Evolutionary conservation across 208 protist species (phyloP).

Genomic region (Angomonas deanei): DNA sequence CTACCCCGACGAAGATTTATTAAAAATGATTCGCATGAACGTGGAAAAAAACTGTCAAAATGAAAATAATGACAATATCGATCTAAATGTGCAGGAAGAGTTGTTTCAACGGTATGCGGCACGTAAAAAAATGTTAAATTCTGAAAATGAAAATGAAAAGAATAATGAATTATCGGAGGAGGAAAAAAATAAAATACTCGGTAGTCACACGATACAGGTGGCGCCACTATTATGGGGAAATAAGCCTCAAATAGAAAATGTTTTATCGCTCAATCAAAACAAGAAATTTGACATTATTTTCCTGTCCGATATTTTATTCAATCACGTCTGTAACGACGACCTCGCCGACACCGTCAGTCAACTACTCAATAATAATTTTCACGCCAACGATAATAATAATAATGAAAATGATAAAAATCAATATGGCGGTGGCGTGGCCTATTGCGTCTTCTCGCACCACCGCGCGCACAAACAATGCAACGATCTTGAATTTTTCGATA

Average conservation of each 20-base stretch:
- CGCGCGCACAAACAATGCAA: conserved; percentile 78
- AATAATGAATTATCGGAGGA: not conserved
- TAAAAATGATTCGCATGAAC: conserved; percentile 77
- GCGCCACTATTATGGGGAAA: conserved; percentile 85
- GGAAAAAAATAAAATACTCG: conserved; percentile 8
- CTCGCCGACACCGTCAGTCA: conserved; percentile 60
- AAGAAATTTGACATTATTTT: conserved; percentile 75
- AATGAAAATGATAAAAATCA: conserved; percentile 13
- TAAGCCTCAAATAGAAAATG: conserved; percentile 54
- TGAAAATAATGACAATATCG: conserved; percentile 12
- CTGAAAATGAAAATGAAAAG: not conserved
- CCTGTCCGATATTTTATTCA: conserved; percentile 90
- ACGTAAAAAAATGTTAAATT: not conserved
- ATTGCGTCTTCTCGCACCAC: conserved; percentile 90
- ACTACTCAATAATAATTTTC: conserved; percentile 14
- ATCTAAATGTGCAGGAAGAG: conserved; percentile 35
- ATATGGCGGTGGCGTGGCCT: conserved; percentile 29
- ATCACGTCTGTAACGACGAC: conserved; percentile 88
- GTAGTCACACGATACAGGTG: conserved; percentile 30
- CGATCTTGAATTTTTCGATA: conserved; percentile 86
- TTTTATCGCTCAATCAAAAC: conserved; percentile 40
- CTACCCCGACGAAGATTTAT: conserved; percentile 71
- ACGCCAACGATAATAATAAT: not conserved
- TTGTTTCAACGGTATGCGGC: not conserved
- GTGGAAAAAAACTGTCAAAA: conserved; percentile 53